These are phyloP conservation scores for Fusarium nurragi DNA, from an alignment of 2,329 filamentous ascomycete genomes.

Conservation along the genomic window DNA sequence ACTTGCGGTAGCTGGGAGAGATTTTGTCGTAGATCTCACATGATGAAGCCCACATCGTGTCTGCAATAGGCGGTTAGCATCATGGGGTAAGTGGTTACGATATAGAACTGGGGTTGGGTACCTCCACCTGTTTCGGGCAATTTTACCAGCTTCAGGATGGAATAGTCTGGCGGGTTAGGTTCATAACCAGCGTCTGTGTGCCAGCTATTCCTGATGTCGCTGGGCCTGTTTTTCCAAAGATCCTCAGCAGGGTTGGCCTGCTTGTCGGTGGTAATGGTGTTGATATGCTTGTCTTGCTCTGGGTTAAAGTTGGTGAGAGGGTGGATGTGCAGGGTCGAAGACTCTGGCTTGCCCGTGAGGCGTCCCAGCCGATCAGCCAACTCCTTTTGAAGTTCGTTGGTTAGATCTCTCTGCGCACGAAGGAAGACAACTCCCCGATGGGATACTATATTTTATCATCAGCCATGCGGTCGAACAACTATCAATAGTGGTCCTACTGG, in stretches of 20 bases:
- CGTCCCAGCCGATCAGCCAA: neutral
- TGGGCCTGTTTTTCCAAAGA: conserved; percentile 2
- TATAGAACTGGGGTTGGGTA: neutral
- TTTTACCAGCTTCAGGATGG: neutral
- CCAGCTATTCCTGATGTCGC: conserved; percentile 8
- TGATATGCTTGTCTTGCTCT: conserved; percentile 1
- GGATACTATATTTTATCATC: neutral
- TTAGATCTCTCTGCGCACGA: neutral
- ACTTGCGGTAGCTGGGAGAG: neutral
- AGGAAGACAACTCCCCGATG: neutral
- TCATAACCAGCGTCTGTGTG: conserved; percentile 6
- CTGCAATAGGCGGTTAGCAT: neutral
- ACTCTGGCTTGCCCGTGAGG: neutral
- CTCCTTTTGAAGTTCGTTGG: neutral
- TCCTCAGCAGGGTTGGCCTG: neutral
- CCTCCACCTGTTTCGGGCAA: neutral
- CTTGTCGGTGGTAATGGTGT: conserved; percentile 1
- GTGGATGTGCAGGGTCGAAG: neutral
- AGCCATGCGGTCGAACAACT: neutral
- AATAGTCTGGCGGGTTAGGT: conserved; percentile 1
- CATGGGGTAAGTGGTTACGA: too few species aligned
- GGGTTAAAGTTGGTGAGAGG: neutral
- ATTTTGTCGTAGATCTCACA: conserved; percentile 3
- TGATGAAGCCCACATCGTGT: neutral
- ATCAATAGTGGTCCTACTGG: neutral